phyloP scores from a whole-genome alignment of 2,329 filamentous ascomycete species.

The Colletotrichum scovillei region DNA sequence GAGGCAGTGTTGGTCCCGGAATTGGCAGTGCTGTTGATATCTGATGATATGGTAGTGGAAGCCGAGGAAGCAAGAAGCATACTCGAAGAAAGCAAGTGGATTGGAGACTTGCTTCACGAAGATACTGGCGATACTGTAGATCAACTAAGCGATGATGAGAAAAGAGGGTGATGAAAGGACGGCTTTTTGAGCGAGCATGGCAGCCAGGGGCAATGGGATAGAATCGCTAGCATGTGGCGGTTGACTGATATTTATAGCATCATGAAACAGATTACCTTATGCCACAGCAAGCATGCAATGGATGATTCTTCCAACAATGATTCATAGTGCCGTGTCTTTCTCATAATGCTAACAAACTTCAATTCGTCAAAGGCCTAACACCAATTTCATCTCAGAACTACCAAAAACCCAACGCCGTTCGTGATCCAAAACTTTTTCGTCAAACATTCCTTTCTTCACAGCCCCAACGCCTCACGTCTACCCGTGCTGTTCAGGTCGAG shows the following conservation, averaged over 20 bases:
- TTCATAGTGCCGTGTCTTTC: not conserved
- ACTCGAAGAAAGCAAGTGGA: slow-evolving; percentile 72
- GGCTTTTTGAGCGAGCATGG: not conserved
- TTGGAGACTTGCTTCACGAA: slow-evolving; percentile 77
- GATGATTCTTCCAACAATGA: not conserved
- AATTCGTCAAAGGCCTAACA: not conserved
- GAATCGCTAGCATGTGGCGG: not conserved
- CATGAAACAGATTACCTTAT: not conserved
- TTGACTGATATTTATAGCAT: not conserved
- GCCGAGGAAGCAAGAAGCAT: slow-evolving; percentile 62
- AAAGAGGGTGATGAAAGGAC: slow-evolving; percentile 7
- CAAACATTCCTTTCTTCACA: slow-evolving; percentile 9
- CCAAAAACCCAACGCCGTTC: slow-evolving; percentile 10
- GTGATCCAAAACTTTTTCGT: not conserved
- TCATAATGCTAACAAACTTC: not conserved
- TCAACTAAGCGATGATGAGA: slow-evolving; percentile 27
- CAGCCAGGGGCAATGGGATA: not conserved
- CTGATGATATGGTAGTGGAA: slow-evolving; percentile 64
- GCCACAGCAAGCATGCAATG: not conserved
- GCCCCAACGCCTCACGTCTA: slow-evolving; percentile 50
- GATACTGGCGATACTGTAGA: slow-evolving; percentile 57
- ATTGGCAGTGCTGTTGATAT: slow-evolving; percentile 64
- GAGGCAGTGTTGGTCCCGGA: slow-evolving; percentile 84
- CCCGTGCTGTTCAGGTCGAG: slow-evolving; percentile 51
- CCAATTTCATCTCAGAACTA: not conserved